Evolutionary conservation across 352 stramenopile genomes (phyloP), one percentile per base, ranked within the genome.

Genomic region (Phytophthora europaea): DNA sequence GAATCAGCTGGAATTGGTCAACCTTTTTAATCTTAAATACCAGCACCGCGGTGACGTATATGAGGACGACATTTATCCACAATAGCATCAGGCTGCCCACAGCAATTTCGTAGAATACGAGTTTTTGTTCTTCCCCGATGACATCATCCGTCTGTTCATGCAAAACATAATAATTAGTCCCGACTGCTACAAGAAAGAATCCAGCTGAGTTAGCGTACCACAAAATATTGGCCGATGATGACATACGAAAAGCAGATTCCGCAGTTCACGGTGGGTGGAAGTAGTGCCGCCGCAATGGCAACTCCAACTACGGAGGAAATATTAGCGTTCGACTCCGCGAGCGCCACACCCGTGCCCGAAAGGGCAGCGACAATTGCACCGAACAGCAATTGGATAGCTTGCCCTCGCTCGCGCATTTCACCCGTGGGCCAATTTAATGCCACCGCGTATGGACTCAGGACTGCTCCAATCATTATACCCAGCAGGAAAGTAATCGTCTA

Each of bases 1-100:
- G 88, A 56, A 96, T 93, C 18, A 96, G 73, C 65, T 95, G 88
- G 63, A 96, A 96, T 57, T 94, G 87, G 57, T 89, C 89, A 0
- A 96, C 88, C 45, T 94, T 85, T 70, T 97, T 97, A 61, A 95
- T 89, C 68, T 97, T 97, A 73, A 97, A 97, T 15, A 97, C 87
- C n/a, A 94, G 52, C 20, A 95, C 88, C 26, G 90, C 90, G 28
- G 86, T 93, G 56, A 94, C 78, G 78, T 96, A 96, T 65, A 96
- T 96, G 61, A 96, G 92, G 72, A 94, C 75, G 36, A 96, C 85
- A 64, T 97, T 97, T 61, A 97, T 94, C 88, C 88, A 95, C 65
- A 95, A 67, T 4, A 97, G 84, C 80, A 95, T 83, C 33, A 83
- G 75, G 59, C 88, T 97, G 8, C 87, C 90, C 23, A 95, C 86